These are phyloP conservation scores for Plasmopara viticola DNA, from an alignment of 352 stramenopile genomes.

Conservation along the genomic window DNA sequence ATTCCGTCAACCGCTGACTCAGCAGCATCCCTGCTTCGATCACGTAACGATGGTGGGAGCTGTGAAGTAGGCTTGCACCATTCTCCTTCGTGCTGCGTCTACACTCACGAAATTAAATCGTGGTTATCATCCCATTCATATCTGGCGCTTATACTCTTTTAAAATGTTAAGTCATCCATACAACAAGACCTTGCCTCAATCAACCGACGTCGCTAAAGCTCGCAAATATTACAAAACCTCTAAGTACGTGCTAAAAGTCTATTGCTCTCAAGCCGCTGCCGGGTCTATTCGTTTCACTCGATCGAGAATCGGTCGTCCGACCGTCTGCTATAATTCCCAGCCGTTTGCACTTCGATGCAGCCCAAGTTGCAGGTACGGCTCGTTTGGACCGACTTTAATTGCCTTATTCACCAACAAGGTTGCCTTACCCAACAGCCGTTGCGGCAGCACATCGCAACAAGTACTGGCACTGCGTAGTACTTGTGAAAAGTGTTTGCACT, in stretches of 20 bases:
- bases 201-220: not conserved
- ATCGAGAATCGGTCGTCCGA: constrained; percentile 13
- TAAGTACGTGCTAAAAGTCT: constrained; percentile 19
- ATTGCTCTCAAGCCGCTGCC: constrained; percentile 15
- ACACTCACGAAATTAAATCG: not conserved
- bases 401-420: not conserved
- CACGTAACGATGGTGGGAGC: constrained; percentile 18
- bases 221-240: constrained; percentile 5
- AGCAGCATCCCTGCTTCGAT: constrained; percentile 7
- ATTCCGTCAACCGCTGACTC: not conserved
- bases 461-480: constrained; percentile 5
- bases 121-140: not conserved
- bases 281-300: constrained; percentile 20
- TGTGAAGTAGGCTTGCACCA: constrained; percentile 10
- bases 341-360: constrained; percentile 7
- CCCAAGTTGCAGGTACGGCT: constrained; percentile 1
- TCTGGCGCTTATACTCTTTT: not conserved
- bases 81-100: not conserved
- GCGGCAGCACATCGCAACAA: not conserved
- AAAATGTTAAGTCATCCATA: not conserved
- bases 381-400: constrained; percentile 1
- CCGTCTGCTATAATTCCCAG: constrained; percentile 16
- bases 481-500: constrained; percentile 7
- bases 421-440: constrained; percentile 14
- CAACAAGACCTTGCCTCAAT: not conserved